A percentile compares a stretch with the other conserved stretches of the same genome.
Evolutionary conservation across 768 basidiomycete genomes (phyloP).

Genomic region (Russula sp.): DNA sequence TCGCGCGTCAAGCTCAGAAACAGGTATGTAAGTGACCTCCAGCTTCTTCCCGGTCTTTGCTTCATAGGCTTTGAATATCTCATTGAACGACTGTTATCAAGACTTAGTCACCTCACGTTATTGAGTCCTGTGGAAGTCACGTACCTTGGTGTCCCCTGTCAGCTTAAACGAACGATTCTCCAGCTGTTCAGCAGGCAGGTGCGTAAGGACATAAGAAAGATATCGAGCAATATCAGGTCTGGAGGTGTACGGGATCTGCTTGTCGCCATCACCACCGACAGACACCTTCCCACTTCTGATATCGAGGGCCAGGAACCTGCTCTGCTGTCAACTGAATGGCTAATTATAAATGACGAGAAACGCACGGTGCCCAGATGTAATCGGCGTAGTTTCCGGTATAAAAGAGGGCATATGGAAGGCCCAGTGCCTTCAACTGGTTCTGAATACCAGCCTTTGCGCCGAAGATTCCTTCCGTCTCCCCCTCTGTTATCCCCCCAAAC

Average conservation of each 20-base stretch:
- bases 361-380: constrained; percentile 11
- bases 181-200: constrained; percentile 13
- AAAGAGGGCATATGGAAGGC: constrained; percentile 17
- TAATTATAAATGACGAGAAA: not conserved
- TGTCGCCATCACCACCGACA: constrained; percentile 20
- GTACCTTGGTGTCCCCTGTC: constrained; percentile 14
- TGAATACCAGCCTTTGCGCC: constrained; percentile 8
- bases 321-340: not conserved
- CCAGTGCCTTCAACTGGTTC: constrained; percentile 8
- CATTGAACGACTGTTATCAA: constrained; percentile 18
- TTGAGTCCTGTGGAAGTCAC: not conserved
- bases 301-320: constrained; percentile 16
- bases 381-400: constrained; percentile 24
- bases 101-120: not conserved
- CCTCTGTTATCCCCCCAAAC: constrained; percentile 26
- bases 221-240: constrained; percentile 25
- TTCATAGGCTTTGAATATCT: constrained; percentile 22
- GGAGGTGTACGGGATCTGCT: constrained; percentile 19
- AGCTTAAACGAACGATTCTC: constrained; percentile 11
- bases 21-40: constrained; percentile 20
- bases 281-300: constrained; percentile 18
- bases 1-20: constrained; percentile 14
- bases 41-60: constrained; percentile 21
- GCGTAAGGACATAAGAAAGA: constrained; percentile 22
- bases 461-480: constrained; percentile 8